phyloP scores from a whole-genome alignment of 208 protist species.

The Plasmodiophora brassicae region DNA sequence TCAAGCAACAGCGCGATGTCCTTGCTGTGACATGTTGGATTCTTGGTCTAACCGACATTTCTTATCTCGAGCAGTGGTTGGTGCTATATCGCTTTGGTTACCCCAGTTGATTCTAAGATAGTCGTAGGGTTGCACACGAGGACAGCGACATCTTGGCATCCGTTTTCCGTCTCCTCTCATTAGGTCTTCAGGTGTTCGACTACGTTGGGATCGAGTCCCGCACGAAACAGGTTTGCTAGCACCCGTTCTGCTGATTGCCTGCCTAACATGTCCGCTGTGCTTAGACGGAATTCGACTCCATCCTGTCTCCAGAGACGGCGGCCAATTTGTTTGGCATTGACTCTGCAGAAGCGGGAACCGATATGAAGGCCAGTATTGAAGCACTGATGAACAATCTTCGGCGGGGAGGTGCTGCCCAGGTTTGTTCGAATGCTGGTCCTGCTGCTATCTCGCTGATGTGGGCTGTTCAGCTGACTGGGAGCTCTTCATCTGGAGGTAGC shows the following conservation, averaged over 20 bases:
- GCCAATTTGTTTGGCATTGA: neutral
- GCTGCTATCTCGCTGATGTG: too few relatives aligned
- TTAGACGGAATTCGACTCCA: neutral
- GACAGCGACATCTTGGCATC: neutral
- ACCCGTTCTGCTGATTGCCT: too few relatives aligned
- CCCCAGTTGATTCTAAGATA: neutral
- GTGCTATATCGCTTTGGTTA: neutral
- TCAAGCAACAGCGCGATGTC: conserved; percentile 1
- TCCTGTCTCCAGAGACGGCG: neutral
- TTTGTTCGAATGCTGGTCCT: too few relatives aligned
- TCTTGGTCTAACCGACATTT: neutral
- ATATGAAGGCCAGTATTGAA: neutral
- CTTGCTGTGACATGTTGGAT: neutral
- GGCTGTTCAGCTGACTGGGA: too few relatives aligned
- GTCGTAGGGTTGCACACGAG: neutral
- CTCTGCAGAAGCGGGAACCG: neutral
- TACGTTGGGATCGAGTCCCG: neutral
- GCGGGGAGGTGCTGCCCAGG: neutral
- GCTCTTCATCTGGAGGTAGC: too few relatives aligned
- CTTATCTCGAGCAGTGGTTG: neutral
- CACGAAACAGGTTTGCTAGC: too few relatives aligned
- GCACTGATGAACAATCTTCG: neutral
- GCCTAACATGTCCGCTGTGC: neutral
- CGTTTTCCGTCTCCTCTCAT: neutral
- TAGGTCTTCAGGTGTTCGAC: neutral